Evolutionary conservation across 2,329 filamentous ascomycete genomes (phyloP).

Genomic region (Myriosclerotinia scirpicola): DNA sequence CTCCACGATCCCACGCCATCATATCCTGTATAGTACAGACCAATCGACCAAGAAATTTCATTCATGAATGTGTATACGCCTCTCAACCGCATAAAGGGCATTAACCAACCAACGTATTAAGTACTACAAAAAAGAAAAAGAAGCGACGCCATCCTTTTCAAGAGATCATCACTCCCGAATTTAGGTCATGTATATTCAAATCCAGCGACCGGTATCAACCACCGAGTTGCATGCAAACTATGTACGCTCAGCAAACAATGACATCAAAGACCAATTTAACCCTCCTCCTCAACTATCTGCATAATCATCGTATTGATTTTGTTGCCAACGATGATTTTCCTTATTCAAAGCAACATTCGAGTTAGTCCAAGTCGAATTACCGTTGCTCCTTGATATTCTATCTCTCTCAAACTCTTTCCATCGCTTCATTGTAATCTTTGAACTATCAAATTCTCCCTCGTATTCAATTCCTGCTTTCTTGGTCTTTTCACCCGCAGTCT

Average conservation of each 20-base stretch:
- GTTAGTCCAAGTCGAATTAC: slow-evolving; percentile 27
- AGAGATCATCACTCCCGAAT: too few relatives aligned
- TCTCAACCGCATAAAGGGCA: too few relatives aligned
- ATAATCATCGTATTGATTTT: slow-evolving; percentile 34
- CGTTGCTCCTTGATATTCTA: slow-evolving; percentile 41
- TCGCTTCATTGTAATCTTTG: slow-evolving; percentile 98
- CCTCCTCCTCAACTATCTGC: slow-evolving; percentile 27
- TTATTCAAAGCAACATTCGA: slow-evolving; percentile 27
- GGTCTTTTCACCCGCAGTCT: slow-evolving; percentile 86
- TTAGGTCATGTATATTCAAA: too few relatives aligned
- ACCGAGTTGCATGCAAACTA: not conserved
- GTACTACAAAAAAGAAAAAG: too few relatives aligned
- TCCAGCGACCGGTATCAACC: too few relatives aligned
- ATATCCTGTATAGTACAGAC: too few relatives aligned
- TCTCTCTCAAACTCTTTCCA: slow-evolving; percentile 95
- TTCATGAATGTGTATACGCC: too few relatives aligned
- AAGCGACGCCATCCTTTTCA: too few relatives aligned
- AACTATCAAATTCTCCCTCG: slow-evolving; percentile 96
- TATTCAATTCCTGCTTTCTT: slow-evolving; percentile 85
- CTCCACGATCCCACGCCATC: too few relatives aligned
- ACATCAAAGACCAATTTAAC: not conserved
- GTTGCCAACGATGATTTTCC: slow-evolving; percentile 27
- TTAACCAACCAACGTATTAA: too few relatives aligned
- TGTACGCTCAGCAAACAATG: not conserved
- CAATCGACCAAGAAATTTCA: too few relatives aligned